Conservation (phyloP, 768 basidiomycete species). For the Rhodotorula toruloides region DNA sequence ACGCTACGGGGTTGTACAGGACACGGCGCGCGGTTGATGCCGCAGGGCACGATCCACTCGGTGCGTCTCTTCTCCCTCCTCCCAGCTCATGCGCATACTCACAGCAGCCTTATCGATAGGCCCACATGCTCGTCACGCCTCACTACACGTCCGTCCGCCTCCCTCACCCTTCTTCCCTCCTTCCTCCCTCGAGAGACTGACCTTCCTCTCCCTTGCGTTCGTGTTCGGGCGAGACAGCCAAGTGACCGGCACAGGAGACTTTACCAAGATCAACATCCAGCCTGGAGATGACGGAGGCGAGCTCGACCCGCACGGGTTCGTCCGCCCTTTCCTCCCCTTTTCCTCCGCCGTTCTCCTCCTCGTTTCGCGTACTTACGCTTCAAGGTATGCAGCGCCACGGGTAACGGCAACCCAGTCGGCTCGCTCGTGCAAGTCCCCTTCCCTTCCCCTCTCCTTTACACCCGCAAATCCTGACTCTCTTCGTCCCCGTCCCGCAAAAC, state of each 20-base stretch:
- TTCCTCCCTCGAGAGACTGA: background rate
- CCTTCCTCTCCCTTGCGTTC: background rate
- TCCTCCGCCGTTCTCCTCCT: too few relatives aligned
- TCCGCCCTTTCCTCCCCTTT: too few relatives aligned
- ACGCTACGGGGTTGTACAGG: slow-evolving; percentile 41
- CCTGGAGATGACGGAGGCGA: slow-evolving; percentile 50
- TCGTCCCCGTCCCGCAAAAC: slow-evolving; percentile 43
- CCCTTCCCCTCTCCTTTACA: background rate
- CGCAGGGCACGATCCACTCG: slow-evolving; percentile 36
- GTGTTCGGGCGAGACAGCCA: background rate
- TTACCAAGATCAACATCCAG: slow-evolving; percentile 50
- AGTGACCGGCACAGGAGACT: slow-evolving; percentile 46
- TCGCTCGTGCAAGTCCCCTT: too few relatives aligned
- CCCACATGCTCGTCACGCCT: slow-evolving; percentile 67
- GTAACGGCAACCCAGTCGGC: too few relatives aligned
- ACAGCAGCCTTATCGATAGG: slow-evolving; percentile 48
- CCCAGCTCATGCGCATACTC: too few relatives aligned
- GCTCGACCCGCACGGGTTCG: slow-evolving; percentile 51
- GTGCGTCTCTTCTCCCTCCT: background rate
- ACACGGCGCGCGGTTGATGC: slow-evolving; percentile 40
- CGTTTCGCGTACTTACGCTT: background rate
- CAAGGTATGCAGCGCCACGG: background rate
- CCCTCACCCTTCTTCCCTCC: background rate
- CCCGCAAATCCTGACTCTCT: too few relatives aligned
- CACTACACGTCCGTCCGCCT: slow-evolving; percentile 63